phyloP scores from a whole-genome alignment of 169 alveolate species.

The Toxoplasma gondii region DNA sequence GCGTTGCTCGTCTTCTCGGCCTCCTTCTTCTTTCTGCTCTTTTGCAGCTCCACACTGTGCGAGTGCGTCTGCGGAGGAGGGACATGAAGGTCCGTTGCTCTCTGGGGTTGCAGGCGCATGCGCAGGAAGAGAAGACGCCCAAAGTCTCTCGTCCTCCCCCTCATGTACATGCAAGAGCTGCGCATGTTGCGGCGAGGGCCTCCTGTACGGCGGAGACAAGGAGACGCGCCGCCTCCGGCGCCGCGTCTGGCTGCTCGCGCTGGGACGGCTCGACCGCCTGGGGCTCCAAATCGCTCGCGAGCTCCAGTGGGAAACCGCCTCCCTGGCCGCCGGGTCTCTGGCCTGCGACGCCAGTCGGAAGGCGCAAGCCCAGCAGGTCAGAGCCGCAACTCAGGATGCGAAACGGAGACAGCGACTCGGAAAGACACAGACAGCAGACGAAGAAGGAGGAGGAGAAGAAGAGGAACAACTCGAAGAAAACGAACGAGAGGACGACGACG shows the following conservation, averaged over 20 bases:
- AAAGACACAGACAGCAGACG: background rate
- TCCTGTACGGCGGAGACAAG: background rate
- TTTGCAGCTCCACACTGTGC: background rate
- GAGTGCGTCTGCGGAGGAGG: background rate
- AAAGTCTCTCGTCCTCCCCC: background rate
- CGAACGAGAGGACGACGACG: background rate
- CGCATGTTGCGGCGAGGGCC: slow-evolving; percentile 16
- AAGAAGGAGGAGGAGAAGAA: background rate
- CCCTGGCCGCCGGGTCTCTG: no score
- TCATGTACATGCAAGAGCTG: background rate
- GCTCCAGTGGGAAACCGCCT: background rate
- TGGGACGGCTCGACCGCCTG: slow-evolving; percentile 1
- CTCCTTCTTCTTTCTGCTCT: background rate
- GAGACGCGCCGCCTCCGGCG: slow-evolving; percentile 10
- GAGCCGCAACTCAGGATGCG: background rate
- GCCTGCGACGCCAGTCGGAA: background rate
- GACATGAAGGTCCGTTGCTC: no score
- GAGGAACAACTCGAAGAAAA: background rate
- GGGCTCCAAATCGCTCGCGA: slow-evolving; percentile 7
- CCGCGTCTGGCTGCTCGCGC: slow-evolving; percentile 13
- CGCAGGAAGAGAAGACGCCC: background rate
- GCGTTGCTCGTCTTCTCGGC: background rate
- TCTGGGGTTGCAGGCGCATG: no score
- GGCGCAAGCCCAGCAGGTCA: background rate
- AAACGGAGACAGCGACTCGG: background rate